A percentile compares a stretch with the other conserved stretches of the same genome.
phyloP scores from a whole-genome alignment of 1,284 basidiomycete genomes.

The Trichosporon sp. region DNA sequence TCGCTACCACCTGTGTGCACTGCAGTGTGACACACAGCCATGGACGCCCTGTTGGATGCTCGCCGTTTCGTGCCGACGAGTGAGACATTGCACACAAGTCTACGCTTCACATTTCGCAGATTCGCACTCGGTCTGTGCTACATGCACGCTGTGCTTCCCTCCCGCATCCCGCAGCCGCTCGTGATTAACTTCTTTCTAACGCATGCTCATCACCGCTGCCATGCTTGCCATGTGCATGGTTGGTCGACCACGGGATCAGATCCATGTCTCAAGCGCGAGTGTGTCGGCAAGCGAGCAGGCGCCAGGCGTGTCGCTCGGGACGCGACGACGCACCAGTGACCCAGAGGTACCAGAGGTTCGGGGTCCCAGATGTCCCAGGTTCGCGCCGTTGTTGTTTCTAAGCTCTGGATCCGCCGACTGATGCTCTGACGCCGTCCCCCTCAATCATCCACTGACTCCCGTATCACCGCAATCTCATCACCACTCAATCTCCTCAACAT shows the following conservation, averaged over 20 bases:
- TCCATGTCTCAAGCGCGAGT: neutral
- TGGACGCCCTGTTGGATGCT: neutral
- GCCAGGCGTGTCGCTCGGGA: neutral
- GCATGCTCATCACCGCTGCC: neutral
- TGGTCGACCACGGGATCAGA: neutral
- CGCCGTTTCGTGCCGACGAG: neutral
- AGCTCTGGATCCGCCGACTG: neutral
- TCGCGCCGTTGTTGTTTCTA: neutral
- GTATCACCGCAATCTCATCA: neutral
- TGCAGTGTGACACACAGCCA: neutral
- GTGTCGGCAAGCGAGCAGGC: neutral
- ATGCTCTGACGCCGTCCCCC: slow-evolving; percentile 4
- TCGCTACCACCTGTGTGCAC: neutral
- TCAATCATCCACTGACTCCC: neutral
- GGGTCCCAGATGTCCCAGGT: neutral
- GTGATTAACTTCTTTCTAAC: slow-evolving; percentile 2
- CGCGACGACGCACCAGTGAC: neutral
- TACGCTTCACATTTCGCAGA: neutral
- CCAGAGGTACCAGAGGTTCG: neutral
- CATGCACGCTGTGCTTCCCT: neutral
- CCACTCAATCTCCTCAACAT: slow-evolving; percentile 8
- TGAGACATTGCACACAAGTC: slow-evolving; percentile 4
- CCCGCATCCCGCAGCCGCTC: neutral
- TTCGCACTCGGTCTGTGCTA: slow-evolving; percentile 10
- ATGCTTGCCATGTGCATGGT: neutral